Percentiles rank a stretch among this genome's conserved stretches.
These are phyloP conservation scores for Didymella sp. DNA, from an alignment of 2,329 filamentous ascomycete species.

Conservation along the genomic window DNA sequence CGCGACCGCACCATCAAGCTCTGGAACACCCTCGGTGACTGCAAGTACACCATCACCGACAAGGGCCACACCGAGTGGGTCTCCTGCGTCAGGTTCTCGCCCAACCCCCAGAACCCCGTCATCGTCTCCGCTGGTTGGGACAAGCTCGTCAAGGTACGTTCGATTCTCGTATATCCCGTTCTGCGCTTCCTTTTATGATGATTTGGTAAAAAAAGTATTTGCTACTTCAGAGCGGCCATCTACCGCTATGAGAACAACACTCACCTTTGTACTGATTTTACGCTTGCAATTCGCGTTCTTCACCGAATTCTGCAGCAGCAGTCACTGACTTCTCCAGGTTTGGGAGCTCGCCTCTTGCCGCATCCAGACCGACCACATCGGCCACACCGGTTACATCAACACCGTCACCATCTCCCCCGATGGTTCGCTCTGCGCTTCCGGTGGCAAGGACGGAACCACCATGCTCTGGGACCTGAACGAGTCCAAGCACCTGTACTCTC, in stretches of 20 bases:
- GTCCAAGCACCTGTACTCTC: conserved; percentile 99
- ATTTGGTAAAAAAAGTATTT: conserved; percentile 48
- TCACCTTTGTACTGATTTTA: conserved; percentile 69
- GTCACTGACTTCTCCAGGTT: conserved; percentile 65
- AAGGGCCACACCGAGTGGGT: conserved; percentile 99
- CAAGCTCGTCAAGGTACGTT: conserved; percentile 99
- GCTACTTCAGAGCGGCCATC: conserved; percentile 22
- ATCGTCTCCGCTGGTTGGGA: conserved; percentile 99
- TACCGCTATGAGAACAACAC: conserved; percentile 23
- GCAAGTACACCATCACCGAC: conserved; percentile 99
- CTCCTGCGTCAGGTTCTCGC: conserved; percentile 98
- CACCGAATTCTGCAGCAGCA: conserved; percentile 14
- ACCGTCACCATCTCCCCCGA: conserved; percentile 99
- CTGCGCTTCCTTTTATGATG: conserved; percentile 85
- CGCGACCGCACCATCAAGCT: conserved; percentile 99
- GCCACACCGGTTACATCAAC: conserved; percentile 99
- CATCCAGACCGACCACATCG: conserved; percentile 99
- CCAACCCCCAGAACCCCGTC: conserved; percentile 99
- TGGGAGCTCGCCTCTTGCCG: conserved; percentile 99
- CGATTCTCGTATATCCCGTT: conserved; percentile 5
- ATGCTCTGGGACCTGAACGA: conserved; percentile 99
- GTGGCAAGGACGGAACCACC: conserved; percentile 99
- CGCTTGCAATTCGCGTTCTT: conserved; percentile 31
- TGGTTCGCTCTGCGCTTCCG: conserved; percentile 97
- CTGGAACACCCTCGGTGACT: conserved; percentile 99